Percentiles rank a stretch among this genome's conserved stretches.
These are phyloP conservation scores for Rutstroemia sp. DNA, from an alignment of 2,329 filamentous ascomycete genomes.

Conservation along the genomic window DNA sequence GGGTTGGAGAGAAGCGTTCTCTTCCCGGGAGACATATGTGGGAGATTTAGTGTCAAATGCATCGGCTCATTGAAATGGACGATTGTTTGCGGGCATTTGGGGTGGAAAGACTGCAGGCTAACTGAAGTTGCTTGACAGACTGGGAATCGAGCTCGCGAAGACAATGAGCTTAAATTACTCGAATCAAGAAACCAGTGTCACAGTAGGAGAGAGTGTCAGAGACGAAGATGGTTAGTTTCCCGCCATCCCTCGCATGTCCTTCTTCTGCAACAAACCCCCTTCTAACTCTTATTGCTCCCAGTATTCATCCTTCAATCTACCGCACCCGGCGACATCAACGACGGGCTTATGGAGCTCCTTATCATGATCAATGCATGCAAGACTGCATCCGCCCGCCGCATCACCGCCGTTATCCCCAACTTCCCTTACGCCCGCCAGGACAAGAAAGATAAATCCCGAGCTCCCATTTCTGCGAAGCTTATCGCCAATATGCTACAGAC, in stretches of 20 bases:
- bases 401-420: constrained; percentile 92
- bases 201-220: constrained; percentile 89
- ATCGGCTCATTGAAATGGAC: too few species aligned
- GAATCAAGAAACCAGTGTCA: constrained; percentile 83
- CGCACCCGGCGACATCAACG: constrained; percentile 92
- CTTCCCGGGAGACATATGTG: neutral
- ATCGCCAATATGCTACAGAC: constrained; percentile 98
- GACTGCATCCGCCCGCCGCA: constrained; percentile 76
- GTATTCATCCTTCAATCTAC: constrained; percentile 97
- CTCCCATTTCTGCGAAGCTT: constrained; percentile 92
- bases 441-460: constrained; percentile 93
- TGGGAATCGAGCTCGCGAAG: constrained; percentile 71
- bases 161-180: constrained; percentile 78
- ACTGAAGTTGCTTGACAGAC: constrained; percentile 37
- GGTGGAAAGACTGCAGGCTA: neutral
- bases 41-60: too few species aligned
- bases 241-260: neutral
- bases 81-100: neutral
- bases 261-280: neutral
- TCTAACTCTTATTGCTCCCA: constrained; percentile 22
- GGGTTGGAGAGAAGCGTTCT: neutral
- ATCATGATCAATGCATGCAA: constrained; percentile 98
- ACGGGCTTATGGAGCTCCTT: constrained; percentile 93
- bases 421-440: constrained; percentile 96
- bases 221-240: constrained; percentile 71